Percentiles rank a stretch among this genome's conserved stretches.
These are phyloP conservation scores for Chlamydomonas eustigma DNA, from an alignment of 139 green algal species.

Conservation along the genomic window DNA sequence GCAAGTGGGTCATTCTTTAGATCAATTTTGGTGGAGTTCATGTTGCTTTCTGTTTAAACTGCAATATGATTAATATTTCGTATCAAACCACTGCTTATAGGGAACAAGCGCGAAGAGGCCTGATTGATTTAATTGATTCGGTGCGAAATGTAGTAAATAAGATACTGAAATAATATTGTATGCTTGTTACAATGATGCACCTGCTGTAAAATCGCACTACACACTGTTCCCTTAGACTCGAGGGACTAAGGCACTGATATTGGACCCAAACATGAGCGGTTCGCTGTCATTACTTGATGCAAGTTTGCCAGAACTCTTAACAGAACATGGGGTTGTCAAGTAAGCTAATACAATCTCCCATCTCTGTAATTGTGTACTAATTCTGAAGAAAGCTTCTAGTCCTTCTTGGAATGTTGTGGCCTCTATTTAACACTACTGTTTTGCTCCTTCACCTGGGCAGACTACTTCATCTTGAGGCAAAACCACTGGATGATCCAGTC, in stretches of 20 bases:
- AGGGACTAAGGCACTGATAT: constrained; percentile 82
- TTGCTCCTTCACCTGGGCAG: constrained; percentile 17
- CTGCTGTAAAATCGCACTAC: background rate
- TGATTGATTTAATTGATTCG: constrained; percentile 2
- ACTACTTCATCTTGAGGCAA: constrained; percentile 46
- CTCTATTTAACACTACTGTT: background rate
- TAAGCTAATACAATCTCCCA: constrained; percentile 25
- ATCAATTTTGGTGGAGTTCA: background rate
- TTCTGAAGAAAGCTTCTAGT: background rate
- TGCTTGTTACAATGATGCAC: background rate
- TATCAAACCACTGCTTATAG: no score
- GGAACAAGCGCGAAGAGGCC: constrained; percentile 1
- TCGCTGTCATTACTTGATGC: constrained; percentile 74
- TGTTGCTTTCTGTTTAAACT: background rate
- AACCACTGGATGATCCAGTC: constrained; percentile 34
- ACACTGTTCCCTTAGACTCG: constrained; percentile 42
- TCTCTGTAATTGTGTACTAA: background rate
- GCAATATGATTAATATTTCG: background rate
- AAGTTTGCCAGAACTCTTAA: constrained; percentile 55
- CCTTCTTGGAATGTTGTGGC: background rate
- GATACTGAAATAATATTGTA: background rate
- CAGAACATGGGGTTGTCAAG: constrained; percentile 85
- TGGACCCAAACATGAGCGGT: constrained; percentile 70
- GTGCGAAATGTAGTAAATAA: background rate
- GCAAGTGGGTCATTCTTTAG: background rate